These are phyloP conservation scores for Pyrenophora teres DNA, from an alignment of 2,329 filamentous ascomycete species.

Conservation along the genomic window DNA sequence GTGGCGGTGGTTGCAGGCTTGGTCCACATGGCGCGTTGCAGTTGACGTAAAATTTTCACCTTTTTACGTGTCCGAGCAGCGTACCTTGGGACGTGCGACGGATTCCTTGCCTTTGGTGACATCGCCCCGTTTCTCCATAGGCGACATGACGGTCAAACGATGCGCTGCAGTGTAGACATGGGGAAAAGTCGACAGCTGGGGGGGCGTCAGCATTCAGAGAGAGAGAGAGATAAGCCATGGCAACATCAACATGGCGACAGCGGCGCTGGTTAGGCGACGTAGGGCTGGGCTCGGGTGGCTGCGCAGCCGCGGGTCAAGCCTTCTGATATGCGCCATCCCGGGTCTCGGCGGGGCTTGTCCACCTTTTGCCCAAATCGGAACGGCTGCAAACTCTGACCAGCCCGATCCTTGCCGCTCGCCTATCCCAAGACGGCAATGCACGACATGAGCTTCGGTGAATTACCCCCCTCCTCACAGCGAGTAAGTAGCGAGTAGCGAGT, in stretches of 20 bases:
- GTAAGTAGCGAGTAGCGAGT: not conserved
- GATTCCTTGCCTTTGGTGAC: conserved; percentile 11
- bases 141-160: not conserved
- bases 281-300: conserved; percentile 9
- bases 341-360: conserved; percentile 25
- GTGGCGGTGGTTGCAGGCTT: conserved; percentile 16
- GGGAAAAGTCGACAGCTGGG: not conserved
- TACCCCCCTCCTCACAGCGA: not conserved
- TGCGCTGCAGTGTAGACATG: not conserved
- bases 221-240: not conserved
- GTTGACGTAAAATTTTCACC: conserved; percentile 43
- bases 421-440: conserved; percentile 19
- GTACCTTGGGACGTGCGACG: conserved; percentile 22
- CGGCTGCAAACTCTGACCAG: conserved; percentile 11
- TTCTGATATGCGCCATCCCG: conserved; percentile 24
- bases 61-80: conserved; percentile 16
- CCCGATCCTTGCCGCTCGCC: conserved; percentile 23
- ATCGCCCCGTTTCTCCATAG: conserved; percentile 1
- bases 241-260: not conserved
- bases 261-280: conserved; percentile 3
- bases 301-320: conserved; percentile 27
- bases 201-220: no score
- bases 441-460: conserved; percentile 15
- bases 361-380: conserved; percentile 21
- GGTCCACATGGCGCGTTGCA: conserved; percentile 35